These are phyloP conservation scores for Fraxinus floribunda DNA, from an alignment of 305 asterid species.

Conservation along the genomic window DNA sequence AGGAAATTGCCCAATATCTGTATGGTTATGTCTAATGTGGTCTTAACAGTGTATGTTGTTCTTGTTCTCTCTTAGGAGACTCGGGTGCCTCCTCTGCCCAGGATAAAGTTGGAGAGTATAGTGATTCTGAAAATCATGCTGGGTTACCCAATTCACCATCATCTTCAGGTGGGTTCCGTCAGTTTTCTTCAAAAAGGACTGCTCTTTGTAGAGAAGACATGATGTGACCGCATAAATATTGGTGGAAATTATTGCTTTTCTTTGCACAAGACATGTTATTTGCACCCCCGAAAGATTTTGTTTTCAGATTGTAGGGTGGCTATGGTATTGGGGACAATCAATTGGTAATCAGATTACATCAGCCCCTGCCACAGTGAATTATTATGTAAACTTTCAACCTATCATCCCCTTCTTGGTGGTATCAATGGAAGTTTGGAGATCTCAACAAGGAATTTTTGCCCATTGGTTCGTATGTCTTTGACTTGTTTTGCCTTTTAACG, in stretches of 20 bases:
- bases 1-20: not conserved
- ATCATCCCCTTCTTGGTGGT: constrained; percentile 62
- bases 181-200: constrained; percentile 96
- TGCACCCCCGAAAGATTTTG: constrained; percentile 60
- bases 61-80: constrained; percentile 54
- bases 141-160: constrained; percentile 84
- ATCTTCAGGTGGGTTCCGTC: constrained; percentile 99
- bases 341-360: constrained; percentile 67
- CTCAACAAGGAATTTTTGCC: constrained; percentile 50
- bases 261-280: constrained; percentile 76
- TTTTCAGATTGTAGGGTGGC: constrained; percentile 86
- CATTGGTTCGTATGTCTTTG: constrained; percentile 96
- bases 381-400: constrained; percentile 64
- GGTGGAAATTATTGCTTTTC: constrained; percentile 78
- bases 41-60: constrained; percentile 18
- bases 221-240: constrained; percentile 81
- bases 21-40: not conserved
- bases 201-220: constrained; percentile 98
- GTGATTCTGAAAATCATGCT: constrained; percentile 60
- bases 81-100: constrained; percentile 66
- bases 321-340: constrained; percentile 95
- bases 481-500: constrained; percentile 60
- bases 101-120: constrained; percentile 74
- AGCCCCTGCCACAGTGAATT: constrained; percentile 88
- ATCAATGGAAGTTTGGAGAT: constrained; percentile 59